Evolutionary conservation across 352 stramenopile genomes (phyloP), one percentile per base, ranked within the genome.

Genomic region (Phytophthora agathidicida): DNA sequence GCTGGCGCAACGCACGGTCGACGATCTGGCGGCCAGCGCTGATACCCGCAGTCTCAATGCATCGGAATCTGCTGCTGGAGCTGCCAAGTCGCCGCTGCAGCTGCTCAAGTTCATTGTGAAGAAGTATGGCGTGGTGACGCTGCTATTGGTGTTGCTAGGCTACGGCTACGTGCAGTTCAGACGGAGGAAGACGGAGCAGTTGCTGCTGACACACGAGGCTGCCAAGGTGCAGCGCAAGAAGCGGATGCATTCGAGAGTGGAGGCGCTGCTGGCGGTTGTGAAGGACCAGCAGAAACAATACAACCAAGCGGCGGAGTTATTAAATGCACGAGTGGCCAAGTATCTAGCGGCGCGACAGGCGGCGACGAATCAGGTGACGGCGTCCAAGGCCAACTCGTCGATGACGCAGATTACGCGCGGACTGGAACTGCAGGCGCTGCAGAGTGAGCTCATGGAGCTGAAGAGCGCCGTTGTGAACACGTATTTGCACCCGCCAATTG

Each of bases 261-360:
- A 64, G n/a, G 49, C 47, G 11, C 56, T 81, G 28, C 39, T 83
- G 26, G 35, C 20, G 0, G 58, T 83, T 17, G 65, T 83, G 11
- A 70, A 65, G 14, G 52, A 79, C 16, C 74, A 80, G 19, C 74
- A 83, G 52, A 50, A 43, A 27, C 74, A 80, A 48, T 83, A 79
- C 32, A 58, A 79, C 11, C 56, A 81, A 55, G 68, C 71, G 20
- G 54, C 51, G 6, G 35, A 50, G 38, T 37, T 83, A 24, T 47
- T 83, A 10, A 24, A 27, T 13, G 42, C 41, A 1, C 53, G 74
- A 3, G 61, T 68, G 27, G 19, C 32, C 7, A 80, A 65, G 24
- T 64, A 69, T 26, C 13, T 68, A n/a, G 47, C 44, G 10, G 51
- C 56, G 22, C 58, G 69, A 55, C 28, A 72, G 24, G 51, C 55